Evolutionary conservation across 2,329 filamentous ascomycete species (phyloP).

Genomic region (Aspergillus caelatus): DNA sequence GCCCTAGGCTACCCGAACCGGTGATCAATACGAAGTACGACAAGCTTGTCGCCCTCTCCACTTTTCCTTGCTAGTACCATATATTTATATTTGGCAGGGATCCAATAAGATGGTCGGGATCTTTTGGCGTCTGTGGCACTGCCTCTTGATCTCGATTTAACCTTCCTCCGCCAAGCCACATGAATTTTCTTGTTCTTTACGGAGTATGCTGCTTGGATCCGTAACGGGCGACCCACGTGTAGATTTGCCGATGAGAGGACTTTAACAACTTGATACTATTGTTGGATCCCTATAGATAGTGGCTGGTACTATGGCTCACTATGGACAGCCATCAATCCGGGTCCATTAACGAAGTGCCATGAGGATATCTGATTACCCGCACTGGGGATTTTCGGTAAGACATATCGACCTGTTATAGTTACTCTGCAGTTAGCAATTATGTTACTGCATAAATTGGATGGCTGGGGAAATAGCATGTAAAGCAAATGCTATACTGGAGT

Average conservation of each 20-base stretch:
- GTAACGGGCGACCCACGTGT: neutral
- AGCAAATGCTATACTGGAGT: neutral
- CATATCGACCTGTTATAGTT: neutral
- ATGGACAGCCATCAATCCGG: too few relatives aligned
- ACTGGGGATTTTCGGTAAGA: neutral
- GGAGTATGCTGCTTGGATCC: neutral
- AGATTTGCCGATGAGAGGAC: neutral
- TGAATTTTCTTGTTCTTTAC: neutral
- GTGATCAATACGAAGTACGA: neutral
- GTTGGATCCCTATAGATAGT: neutral
- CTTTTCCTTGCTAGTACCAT: neutral
- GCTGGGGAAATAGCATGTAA: neutral
- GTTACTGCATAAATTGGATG: neutral
- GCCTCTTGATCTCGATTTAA: neutral
- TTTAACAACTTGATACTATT: neutral
- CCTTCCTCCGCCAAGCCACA: neutral
- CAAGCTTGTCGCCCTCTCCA: neutral
- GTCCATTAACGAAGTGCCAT: too few relatives aligned
- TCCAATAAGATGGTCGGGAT: neutral
- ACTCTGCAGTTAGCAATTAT: neutral
- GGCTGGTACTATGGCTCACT: neutral
- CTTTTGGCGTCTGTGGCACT: neutral
- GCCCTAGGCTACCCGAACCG: neutral
- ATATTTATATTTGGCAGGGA: neutral
- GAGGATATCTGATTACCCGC: too few relatives aligned